These are phyloP conservation scores for Pueraria montana DNA, from an alignment of 306 rosid genomes.

Conservation along the genomic window DNA sequence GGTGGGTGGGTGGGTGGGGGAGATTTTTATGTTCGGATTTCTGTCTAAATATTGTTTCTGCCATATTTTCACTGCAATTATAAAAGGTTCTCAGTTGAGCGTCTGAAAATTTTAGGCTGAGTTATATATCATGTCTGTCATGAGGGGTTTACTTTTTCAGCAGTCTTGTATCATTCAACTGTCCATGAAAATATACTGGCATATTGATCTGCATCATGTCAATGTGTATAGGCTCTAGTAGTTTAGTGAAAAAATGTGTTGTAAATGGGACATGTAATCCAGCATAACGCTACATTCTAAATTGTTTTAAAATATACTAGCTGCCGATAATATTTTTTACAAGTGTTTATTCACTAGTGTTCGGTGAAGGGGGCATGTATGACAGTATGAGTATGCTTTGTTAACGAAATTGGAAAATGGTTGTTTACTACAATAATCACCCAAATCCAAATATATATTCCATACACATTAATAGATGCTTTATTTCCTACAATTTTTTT, in stretches of 20 bases:
- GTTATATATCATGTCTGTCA: conserved; percentile 25
- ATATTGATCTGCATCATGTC: conserved; percentile 32
- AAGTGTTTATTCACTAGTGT: too few species aligned
- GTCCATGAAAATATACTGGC: conserved; percentile 35
- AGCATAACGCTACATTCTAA: not conserved
- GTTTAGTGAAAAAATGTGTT: not conserved
- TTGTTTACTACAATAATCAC: not conserved
- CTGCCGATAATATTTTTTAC: not conserved
- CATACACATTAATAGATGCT: too few species aligned
- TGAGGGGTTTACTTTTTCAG: conserved; percentile 24
- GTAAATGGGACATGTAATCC: not conserved
- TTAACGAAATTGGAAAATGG: not conserved
- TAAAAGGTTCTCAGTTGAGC: conserved; percentile 62
- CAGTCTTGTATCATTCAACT: conserved; percentile 27
- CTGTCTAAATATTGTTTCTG: conserved; percentile 62
- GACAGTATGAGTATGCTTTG: not conserved
- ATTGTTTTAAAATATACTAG: not conserved
- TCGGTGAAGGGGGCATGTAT: too few species aligned
- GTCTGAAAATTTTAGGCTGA: conserved; percentile 50
- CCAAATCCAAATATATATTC: not conserved
- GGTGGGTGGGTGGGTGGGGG: conserved; percentile 43
- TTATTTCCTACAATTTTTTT: too few species aligned
- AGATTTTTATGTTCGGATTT: conserved; percentile 59
- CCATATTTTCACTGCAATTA: conserved; percentile 57
- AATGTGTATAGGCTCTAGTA: not conserved